A percentile compares a stretch with the other conserved stretches of the same genome.
These are phyloP conservation scores for Tubosaeta brunneosetosa DNA, from an alignment of 768 basidiomycete species.

Conservation along the genomic window DNA sequence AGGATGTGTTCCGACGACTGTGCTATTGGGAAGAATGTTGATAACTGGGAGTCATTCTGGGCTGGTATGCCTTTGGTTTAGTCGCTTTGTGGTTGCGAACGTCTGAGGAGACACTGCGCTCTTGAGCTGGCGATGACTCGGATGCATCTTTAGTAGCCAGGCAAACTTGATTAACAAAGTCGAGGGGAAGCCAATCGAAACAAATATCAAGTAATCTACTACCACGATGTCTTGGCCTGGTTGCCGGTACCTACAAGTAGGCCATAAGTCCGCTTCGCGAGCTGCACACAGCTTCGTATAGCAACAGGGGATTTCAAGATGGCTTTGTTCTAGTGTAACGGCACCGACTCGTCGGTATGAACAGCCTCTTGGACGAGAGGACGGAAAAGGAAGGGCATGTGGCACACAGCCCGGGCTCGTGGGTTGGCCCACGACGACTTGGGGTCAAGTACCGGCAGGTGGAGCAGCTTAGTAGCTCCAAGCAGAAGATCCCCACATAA, in stretches of 20 bases:
- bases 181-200: too few species aligned
- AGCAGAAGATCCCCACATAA: not conserved
- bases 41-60: not conserved
- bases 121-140: not conserved
- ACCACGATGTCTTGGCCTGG: too few species aligned
- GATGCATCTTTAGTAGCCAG: too few species aligned
- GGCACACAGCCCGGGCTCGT: not conserved
- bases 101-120: not conserved
- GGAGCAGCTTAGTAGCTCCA: not conserved
- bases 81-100: not conserved
- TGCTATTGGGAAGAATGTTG: not conserved
- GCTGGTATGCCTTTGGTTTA: too few species aligned
- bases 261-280: too few species aligned
- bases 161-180: too few species aligned
- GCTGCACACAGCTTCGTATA: too few species aligned
- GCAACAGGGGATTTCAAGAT: not conserved
- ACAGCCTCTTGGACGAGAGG: not conserved
- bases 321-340: not conserved
- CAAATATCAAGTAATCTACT: too few species aligned
- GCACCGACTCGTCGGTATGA: not conserved
- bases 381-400: not conserved
- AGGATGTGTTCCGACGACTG: not conserved
- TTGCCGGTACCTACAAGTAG: too few species aligned
- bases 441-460: too few species aligned
- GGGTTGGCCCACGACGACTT: too few species aligned